phyloP scores from a whole-genome alignment of 2,329 filamentous ascomycete genomes.

The Fusarium succisae region DNA sequence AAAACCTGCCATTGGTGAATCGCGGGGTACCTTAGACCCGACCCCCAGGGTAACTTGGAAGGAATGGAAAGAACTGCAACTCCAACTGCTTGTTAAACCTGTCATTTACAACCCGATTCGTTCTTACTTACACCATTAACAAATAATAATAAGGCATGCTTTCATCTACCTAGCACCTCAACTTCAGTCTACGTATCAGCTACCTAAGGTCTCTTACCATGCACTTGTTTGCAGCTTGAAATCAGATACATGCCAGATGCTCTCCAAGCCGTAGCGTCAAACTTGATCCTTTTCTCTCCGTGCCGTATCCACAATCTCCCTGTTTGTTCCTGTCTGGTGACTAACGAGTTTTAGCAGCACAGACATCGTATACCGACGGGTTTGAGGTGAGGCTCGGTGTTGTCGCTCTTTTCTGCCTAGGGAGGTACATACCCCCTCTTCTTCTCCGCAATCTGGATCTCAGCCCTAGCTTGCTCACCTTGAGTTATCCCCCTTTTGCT shows the following conservation, averaged over 20 bases:
- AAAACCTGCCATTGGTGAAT: constrained; percentile 25
- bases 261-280: constrained; percentile 23
- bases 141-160: neutral
- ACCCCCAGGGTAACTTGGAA: constrained; percentile 11
- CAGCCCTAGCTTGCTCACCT: constrained; percentile 25
- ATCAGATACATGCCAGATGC: neutral
- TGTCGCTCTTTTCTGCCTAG: constrained; percentile 8
- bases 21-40: constrained; percentile 31
- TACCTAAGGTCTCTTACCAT: neutral
- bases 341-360: constrained; percentile 26
- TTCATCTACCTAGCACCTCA: neutral
- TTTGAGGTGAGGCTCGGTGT: constrained; percentile 20
- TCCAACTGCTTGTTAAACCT: neutral
- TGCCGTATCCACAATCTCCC: constrained; percentile 21
- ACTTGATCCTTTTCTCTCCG: constrained; percentile 15
- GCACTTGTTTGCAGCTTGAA: neutral
- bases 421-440: neutral
- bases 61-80: constrained; percentile 10
- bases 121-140: neutral
- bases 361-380: constrained; percentile 19
- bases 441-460: constrained; percentile 32
- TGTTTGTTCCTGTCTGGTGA: constrained; percentile 31
- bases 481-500: constrained; percentile 12
- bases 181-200: neutral
- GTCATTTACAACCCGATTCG: neutral